Conservation (phyloP, 169 alveolate genomes). For the Neospora caninum region DNA sequence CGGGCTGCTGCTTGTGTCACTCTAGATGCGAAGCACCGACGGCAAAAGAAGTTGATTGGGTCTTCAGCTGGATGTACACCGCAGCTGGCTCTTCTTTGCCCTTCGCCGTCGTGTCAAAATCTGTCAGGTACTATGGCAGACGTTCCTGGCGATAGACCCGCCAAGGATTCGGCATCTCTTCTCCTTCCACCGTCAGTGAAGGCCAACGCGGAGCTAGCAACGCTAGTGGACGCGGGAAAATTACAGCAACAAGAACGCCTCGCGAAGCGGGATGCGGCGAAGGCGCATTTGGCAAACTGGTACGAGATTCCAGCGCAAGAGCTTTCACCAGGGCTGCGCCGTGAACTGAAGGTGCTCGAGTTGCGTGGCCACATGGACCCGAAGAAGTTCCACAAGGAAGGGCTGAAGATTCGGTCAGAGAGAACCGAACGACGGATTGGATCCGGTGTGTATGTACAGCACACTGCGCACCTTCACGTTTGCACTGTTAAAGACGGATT, state of each 20-base stretch:
- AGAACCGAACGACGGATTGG: not conserved
- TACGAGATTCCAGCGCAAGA: not conserved
- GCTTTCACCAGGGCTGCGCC: conserved; percentile 27
- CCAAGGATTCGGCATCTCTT: not conserved
- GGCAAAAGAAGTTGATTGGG: not conserved
- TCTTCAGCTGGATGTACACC: not conserved
- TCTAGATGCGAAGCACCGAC: not conserved
- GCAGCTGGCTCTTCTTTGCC: not conserved
- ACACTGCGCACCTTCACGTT: not conserved
- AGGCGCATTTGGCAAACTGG: not conserved
- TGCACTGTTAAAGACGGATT: not conserved
- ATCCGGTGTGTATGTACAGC: conserved; percentile 12
- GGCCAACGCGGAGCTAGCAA: not conserved
- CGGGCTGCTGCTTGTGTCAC: not conserved
- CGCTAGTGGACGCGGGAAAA: not conserved
- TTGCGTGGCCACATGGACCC: conserved; percentile 37
- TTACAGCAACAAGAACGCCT: not conserved
- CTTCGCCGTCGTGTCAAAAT: too few relatives aligned
- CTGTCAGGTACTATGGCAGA: too few relatives aligned
- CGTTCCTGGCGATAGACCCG: not conserved
- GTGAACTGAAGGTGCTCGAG: conserved; percentile 45
- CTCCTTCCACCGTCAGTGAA: not conserved
- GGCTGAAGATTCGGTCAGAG: not conserved
- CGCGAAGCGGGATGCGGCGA: not conserved
- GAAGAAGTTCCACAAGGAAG: conserved; percentile 21